phyloP scores from a whole-genome alignment of 176 grass and related monocot genomes.

The Carex littledalei region DNA sequence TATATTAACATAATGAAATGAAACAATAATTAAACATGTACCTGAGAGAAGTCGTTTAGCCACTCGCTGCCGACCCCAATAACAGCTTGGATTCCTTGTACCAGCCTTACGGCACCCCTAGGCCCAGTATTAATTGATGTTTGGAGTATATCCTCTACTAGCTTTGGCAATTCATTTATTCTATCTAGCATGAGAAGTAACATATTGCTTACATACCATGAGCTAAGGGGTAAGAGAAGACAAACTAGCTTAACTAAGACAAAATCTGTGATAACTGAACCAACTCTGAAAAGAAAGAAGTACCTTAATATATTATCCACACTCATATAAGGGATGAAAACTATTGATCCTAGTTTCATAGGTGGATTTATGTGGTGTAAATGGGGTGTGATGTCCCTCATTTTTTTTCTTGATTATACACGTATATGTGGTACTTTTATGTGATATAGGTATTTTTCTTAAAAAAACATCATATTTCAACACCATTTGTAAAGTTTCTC shows the following conservation, averaged over 20 bases:
- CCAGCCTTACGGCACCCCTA: slow-evolving; percentile 70
- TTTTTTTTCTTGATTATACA: too few species aligned
- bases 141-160: slow-evolving; percentile 86
- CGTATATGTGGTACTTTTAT: too few species aligned
- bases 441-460: too few species aligned
- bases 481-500: too few species aligned
- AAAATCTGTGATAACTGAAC: neutral
- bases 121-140: slow-evolving; percentile 87
- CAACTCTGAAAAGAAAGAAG: neutral
- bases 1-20: neutral
- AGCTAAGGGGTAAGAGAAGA: neutral
- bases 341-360: neutral
- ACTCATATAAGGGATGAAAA: neutral
- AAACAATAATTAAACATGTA: slow-evolving; percentile 22
- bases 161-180: slow-evolving; percentile 63
- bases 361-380: too few species aligned
- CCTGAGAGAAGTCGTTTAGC: slow-evolving; percentile 84
- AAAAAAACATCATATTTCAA: too few species aligned
- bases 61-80: slow-evolving; percentile 81
- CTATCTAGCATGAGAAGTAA: slow-evolving; percentile 44
- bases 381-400: too few species aligned
- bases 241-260: neutral
- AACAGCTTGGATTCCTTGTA: slow-evolving; percentile 81
- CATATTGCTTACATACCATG: neutral
- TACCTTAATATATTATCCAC: neutral